phyloP scores from a whole-genome alignment of 345 rosid species.

The Arabis hirsuta region DNA sequence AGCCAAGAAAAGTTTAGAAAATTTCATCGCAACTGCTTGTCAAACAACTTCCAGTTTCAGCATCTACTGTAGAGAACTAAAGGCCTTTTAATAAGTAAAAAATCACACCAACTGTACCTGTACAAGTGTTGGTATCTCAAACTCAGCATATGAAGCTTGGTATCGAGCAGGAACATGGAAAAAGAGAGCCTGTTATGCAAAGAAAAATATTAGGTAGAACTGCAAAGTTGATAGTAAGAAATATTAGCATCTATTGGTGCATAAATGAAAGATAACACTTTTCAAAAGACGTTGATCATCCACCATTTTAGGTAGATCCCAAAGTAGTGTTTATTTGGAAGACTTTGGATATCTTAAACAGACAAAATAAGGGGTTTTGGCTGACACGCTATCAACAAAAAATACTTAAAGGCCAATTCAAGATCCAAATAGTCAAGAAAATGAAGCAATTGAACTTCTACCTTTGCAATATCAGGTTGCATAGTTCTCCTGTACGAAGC shows the following conservation, averaged over 20 bases:
- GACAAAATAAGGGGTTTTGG: background rate
- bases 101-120: constrained; percentile 61
- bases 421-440: constrained; percentile 32
- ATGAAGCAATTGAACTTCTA: constrained; percentile 36
- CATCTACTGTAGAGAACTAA: constrained; percentile 17
- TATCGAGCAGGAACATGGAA: constrained; percentile 88
- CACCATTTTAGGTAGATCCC: constrained; percentile 16
- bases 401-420: constrained; percentile 15
- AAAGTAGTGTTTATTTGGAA: constrained; percentile 15
- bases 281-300: constrained; percentile 26
- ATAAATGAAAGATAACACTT: background rate
- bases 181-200: constrained; percentile 72
- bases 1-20: constrained; percentile 11
- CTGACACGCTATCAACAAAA: constrained; percentile 6
- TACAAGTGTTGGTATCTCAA: constrained; percentile 87
- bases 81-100: constrained; percentile 1
- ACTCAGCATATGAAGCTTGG: constrained; percentile 79
- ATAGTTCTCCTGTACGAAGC: constrained; percentile 93
- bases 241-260: constrained; percentile 2
- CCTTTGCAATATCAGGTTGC: constrained; percentile 95
- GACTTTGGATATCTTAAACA: constrained; percentile 14
- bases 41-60: constrained; percentile 14
- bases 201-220: constrained; percentile 18
- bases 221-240: constrained; percentile 4
- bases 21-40: constrained; percentile 1